Evolutionary conservation across 176 grass and related monocot genomes (phyloP).

Genomic region (Bromus sterilis): DNA sequence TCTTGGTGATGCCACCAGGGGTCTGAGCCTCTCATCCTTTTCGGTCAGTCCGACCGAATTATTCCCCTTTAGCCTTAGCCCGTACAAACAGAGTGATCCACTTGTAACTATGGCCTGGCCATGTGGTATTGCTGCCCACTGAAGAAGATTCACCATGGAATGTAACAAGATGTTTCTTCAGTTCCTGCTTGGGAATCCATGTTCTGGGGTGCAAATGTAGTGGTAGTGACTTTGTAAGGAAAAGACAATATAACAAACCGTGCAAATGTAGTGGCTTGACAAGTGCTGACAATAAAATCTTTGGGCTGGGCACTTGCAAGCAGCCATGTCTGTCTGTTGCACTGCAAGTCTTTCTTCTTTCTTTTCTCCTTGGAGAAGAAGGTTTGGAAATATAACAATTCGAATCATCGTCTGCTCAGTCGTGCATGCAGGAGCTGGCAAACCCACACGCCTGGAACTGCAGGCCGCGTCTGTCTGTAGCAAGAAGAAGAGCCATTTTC

Average conservation of each 20-base stretch:
- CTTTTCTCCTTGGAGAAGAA: background rate
- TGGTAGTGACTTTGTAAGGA: background rate
- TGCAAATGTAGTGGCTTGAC: no score
- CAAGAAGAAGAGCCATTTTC: background rate
- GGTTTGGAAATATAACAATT: background rate
- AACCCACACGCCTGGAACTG: background rate
- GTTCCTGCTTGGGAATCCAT: background rate
- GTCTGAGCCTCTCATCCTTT: background rate
- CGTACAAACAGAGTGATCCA: background rate
- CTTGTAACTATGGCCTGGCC: background rate
- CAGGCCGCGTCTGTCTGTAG: background rate
- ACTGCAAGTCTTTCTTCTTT: background rate
- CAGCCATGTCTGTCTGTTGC: background rate
- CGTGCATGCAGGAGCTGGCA: background rate
- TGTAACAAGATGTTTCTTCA: background rate
- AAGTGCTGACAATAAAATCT: background rate
- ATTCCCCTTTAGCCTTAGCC: background rate
- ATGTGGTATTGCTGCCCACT: background rate
- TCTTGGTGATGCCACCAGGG: background rate
- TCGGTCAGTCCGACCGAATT: background rate
- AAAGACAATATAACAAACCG: no score
- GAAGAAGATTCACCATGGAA: constrained; percentile 1
- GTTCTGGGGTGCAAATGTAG: background rate
- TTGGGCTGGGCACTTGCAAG: background rate
- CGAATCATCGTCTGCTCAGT: background rate